phyloP scores from a whole-genome alignment of 306 rosid species.

The Pyrus pyrifolia region DNA sequence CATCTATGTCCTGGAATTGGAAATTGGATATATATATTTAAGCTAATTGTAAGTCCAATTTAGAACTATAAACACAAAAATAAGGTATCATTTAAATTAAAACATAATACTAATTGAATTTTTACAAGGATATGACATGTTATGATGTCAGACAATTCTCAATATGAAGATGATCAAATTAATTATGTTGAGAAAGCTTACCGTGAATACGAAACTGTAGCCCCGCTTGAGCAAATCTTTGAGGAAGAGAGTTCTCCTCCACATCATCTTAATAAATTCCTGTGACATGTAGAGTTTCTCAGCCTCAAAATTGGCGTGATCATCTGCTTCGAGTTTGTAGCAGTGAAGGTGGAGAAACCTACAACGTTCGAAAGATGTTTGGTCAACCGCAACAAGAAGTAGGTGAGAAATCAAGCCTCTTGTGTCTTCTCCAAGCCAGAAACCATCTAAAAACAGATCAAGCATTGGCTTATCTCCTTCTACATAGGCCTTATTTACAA shows the following conservation, averaged over 20 bases:
- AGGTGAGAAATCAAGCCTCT: slow-evolving; percentile 16
- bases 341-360: slow-evolving; percentile 23
- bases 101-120: background rate
- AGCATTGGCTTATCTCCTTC: slow-evolving; percentile 25
- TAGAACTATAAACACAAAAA: background rate
- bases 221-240: slow-evolving; percentile 23
- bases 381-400: slow-evolving; percentile 17
- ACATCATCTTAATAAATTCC: slow-evolving; percentile 21
- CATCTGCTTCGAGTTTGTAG: slow-evolving; percentile 16
- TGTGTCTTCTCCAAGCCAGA: slow-evolving; percentile 30
- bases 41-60: background rate
- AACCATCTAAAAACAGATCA: slow-evolving; percentile 22
- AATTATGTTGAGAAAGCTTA: background rate
- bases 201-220: slow-evolving; percentile 25
- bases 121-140: background rate
- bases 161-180: background rate
- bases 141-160: background rate
- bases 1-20: slow-evolving; percentile 24
- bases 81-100: background rate
- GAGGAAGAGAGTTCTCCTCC: slow-evolving; percentile 24
- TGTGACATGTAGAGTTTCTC: slow-evolving; percentile 27
- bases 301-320: background rate
- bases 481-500: slow-evolving; percentile 26
- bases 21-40: background rate
- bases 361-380: slow-evolving; percentile 21